Conservation (phyloP, 805 yeast species). For the Hagleromyces aurorensis region DNA sequence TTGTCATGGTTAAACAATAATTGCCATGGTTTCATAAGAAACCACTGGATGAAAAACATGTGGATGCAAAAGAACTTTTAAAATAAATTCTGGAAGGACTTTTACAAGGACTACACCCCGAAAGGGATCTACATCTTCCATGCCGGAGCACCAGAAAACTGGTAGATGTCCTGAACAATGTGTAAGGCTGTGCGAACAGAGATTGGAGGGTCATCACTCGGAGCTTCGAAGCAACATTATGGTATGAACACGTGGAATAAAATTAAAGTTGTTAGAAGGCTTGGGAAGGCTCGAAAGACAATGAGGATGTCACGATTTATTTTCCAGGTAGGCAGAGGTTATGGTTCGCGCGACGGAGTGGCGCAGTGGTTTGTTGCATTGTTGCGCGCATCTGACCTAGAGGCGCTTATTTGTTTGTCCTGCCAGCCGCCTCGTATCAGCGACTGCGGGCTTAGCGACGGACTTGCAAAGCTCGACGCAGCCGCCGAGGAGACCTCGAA, state of each 20-base stretch:
- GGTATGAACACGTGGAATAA: slow-evolving; percentile 44
- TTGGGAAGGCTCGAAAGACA: slow-evolving; percentile 17
- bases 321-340: slow-evolving; percentile 35
- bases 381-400: slow-evolving; percentile 59
- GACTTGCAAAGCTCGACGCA: neutral
- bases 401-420: slow-evolving; percentile 71
- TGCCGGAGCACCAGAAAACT: slow-evolving; percentile 51
- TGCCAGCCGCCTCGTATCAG: slow-evolving; percentile 88
- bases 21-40: slow-evolving; percentile 60
- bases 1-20: no score
- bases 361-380: slow-evolving; percentile 84
- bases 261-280: slow-evolving; percentile 18
- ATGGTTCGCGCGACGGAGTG: slow-evolving; percentile 71
- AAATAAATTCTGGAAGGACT: slow-evolving; percentile 42
- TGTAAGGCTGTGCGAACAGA: slow-evolving; percentile 54
- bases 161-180: slow-evolving; percentile 62
- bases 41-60: slow-evolving; percentile 61
- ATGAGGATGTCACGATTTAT: slow-evolving; percentile 38
- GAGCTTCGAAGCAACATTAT: slow-evolving; percentile 23
- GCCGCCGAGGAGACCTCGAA: slow-evolving; percentile 5
- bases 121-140: slow-evolving; percentile 31
- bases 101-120: slow-evolving; percentile 42
- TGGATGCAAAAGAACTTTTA: slow-evolving; percentile 35
- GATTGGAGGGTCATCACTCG: slow-evolving; percentile 44
- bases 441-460: slow-evolving; percentile 15